phyloP scores from a whole-genome alignment of 2,329 filamentous ascomycete species.

The Magnaporthales sp. region DNA sequence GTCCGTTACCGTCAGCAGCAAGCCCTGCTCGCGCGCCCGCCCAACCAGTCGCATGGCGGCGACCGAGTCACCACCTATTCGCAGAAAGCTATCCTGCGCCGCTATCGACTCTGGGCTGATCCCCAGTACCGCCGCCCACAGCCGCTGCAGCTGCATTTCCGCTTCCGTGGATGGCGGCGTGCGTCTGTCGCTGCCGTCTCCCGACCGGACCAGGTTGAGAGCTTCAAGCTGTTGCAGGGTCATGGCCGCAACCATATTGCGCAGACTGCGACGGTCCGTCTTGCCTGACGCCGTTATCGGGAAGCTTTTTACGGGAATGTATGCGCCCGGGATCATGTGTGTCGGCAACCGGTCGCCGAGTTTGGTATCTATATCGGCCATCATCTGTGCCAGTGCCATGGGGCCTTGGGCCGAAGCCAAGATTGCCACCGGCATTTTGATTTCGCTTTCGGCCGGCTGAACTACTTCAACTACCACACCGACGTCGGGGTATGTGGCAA shows the following conservation, averaged over 20 bases:
- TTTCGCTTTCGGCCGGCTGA: neutral
- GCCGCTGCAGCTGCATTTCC: constrained; percentile 5
- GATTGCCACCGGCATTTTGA: neutral
- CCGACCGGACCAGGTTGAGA: neutral
- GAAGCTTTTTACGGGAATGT: constrained; percentile 14
- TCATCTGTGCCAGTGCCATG: neutral
- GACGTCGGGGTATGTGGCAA: neutral
- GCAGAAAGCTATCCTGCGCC: constrained; percentile 23
- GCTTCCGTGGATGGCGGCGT: constrained; percentile 4
- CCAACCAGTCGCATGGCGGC: constrained; percentile 36
- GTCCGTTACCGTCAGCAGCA: neutral
- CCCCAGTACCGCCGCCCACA: constrained; percentile 9
- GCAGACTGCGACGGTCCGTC: constrained; percentile 16
- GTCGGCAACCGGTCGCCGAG: constrained; percentile 15
- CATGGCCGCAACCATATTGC: constrained; percentile 1
- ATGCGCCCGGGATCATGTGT: constrained; percentile 19
- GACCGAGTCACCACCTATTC: constrained; percentile 28
- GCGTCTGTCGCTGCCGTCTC: neutral
- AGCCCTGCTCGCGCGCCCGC: constrained; percentile 14
- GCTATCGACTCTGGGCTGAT: constrained; percentile 9
- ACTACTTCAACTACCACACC: constrained; percentile 2
- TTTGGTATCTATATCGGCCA: constrained; percentile 6
- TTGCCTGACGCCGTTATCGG: constrained; percentile 18
- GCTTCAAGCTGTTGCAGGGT: constrained; percentile 7
- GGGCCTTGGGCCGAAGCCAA: no score